Evolutionary conservation across 2,329 filamentous ascomycete genomes (phyloP), one percentile per base, ranked within the genome.

Genomic region (Pseudomassariella vexata): DNA sequence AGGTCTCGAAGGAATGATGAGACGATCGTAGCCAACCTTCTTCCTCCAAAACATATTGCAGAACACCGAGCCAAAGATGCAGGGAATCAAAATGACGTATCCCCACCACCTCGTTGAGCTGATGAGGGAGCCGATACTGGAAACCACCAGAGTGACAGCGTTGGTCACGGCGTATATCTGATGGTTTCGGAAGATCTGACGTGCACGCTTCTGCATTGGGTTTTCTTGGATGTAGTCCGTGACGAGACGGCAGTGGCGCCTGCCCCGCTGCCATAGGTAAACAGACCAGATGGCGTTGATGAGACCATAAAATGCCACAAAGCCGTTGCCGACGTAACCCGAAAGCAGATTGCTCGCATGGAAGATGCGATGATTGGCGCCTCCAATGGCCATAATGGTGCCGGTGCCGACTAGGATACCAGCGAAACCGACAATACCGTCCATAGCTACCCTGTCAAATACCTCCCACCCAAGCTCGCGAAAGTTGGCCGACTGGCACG

Each of bases 291-390:
- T 30, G 0, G 60, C 58, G 43, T 73, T 76, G 24, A 63, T 33
- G 1, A 73, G 31, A 3, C 68, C 71, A 28, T 66, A 76, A 0
- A 65, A 16, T 0, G 68, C 68, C 3, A 68, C 61, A 2, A 67
- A 60, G 0, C 60, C 54, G 36, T 76, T 76, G 3, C 72, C 72
- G 12, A 76, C 55, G 37, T 73, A 75, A 2, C 72, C 72, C 0
- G 71, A 73, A 0, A 76, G 47, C 2, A 74, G 47, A 34, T 76
- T 76, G 42, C 65, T 72, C 1, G 65, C 62, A 0, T 50, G 4
- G 34, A 51, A 76, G 0, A 73, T 56, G 0, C 21, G 37, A 0
- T 19, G 49, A 29, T 72, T 56, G 1, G 56, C 62, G 2, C 72
- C 71, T 2, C 55, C 66, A 11, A 75, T 73, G 8, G 72, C 72